Evolutionary conservation across 257 asterid genomes (phyloP).

Genomic region (Scutellaria galericulata): DNA sequence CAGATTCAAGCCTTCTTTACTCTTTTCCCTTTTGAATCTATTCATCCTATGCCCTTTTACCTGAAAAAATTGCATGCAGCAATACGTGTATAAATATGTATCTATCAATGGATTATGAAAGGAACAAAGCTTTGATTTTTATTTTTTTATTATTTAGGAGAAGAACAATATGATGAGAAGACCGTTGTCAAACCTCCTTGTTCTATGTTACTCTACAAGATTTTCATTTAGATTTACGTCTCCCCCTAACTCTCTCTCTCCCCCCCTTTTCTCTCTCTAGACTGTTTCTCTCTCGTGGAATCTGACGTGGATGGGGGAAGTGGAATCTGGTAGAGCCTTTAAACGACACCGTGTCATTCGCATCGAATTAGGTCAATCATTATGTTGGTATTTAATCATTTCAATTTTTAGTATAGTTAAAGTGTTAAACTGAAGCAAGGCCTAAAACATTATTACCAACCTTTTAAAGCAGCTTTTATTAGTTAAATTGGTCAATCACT

Average conservation of each 20-base stretch:
- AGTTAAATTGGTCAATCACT: neutral
- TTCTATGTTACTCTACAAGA: constrained; percentile 23
- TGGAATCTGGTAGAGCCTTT: constrained; percentile 16
- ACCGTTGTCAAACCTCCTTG: constrained; percentile 41
- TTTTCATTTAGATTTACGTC: constrained; percentile 48
- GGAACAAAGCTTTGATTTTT: constrained; percentile 27
- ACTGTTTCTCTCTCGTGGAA: constrained; percentile 26
- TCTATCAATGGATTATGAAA: constrained; percentile 7
- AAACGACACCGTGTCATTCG: constrained; percentile 37
- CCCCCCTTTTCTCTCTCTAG: constrained; percentile 26
- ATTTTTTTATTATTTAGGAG: constrained; percentile 39
- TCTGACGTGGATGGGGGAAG: constrained; percentile 32
- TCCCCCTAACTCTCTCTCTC: constrained; percentile 24
- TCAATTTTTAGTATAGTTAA: neutral
- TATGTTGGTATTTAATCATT: constrained; percentile 30
- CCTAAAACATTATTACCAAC: neutral
- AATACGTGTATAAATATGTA: constrained; percentile 38
- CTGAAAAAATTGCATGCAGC: constrained; percentile 39
- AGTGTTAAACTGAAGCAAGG: neutral
- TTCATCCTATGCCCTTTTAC: constrained; percentile 37
- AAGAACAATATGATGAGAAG: constrained; percentile 37
- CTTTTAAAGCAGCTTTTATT: neutral
- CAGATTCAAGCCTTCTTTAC: constrained; percentile 50
- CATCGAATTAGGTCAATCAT: constrained; percentile 41
- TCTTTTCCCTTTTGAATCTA: constrained; percentile 51